A percentile compares a stretch with the other conserved stretches of the same genome.
Evolutionary conservation across 1,139 yeast species (phyloP).

Genomic region (Candida neerlandica): DNA sequence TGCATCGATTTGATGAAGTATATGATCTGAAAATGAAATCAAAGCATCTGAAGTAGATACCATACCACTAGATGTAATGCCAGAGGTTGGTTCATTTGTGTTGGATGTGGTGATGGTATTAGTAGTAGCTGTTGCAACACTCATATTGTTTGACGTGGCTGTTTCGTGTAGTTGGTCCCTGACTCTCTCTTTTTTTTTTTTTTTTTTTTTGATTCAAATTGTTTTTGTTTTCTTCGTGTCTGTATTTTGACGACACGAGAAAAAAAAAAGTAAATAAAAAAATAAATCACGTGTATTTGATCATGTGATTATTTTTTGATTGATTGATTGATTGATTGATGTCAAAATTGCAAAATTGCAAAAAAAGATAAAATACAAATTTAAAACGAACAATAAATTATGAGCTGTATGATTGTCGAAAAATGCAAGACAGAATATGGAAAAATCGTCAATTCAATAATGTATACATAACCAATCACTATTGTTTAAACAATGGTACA

Average conservation of each 20-base stretch:
- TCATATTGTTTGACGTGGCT: background rate
- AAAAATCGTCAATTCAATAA: too few species aligned
- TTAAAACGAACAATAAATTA: background rate
- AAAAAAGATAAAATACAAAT: too few species aligned
- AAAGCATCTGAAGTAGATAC: constrained; percentile 30
- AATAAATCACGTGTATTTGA: background rate
- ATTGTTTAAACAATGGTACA: too few species aligned
- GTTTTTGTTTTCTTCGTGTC: background rate
- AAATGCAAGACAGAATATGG: too few species aligned
- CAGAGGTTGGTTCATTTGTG: background rate
- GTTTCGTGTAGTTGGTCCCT: background rate
- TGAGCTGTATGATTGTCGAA: too few species aligned
- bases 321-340: too few species aligned
- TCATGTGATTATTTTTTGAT: background rate
- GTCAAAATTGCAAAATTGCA: too few species aligned
- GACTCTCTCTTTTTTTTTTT: background rate
- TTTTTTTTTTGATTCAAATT: background rate
- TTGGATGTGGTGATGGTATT: background rate
- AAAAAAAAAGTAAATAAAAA: background rate
- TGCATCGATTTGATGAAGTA: constrained; percentile 29
- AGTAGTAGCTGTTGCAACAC: background rate
- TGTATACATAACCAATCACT: too few species aligned
- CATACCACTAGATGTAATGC: constrained; percentile 10
- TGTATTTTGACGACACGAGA: background rate
- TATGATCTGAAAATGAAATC: constrained; percentile 28